A percentile compares a stretch with the other conserved stretches of the same genome.
These are phyloP conservation scores for Venustampulla echinocandica DNA, from an alignment of 495 filamentous ascomycete genomes.

Conservation along the genomic window DNA sequence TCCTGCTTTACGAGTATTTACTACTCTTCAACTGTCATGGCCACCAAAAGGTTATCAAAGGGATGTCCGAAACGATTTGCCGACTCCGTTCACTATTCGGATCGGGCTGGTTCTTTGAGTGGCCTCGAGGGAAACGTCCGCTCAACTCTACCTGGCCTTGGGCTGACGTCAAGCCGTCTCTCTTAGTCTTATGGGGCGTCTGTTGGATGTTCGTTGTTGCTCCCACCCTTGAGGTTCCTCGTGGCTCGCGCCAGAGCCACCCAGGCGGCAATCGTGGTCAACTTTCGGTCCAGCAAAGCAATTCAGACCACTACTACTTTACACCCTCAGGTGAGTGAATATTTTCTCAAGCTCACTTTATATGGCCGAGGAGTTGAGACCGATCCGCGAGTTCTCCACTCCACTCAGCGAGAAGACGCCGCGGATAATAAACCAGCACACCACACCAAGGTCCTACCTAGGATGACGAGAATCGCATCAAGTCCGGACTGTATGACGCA, in stretches of 20 bases:
- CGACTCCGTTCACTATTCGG: slow-evolving; percentile 4
- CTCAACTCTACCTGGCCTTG: slow-evolving; percentile 22
- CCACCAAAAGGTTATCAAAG: neutral
- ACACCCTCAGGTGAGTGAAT: neutral
- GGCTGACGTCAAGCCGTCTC: slow-evolving; percentile 14
- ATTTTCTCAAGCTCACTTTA: neutral
- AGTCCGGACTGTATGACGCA: too few species aligned
- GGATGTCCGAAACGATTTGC: neutral
- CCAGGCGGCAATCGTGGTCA: neutral
- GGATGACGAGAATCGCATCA: too few species aligned
- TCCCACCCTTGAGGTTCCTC: neutral
- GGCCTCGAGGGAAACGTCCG: slow-evolving; percentile 8
- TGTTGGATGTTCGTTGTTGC: slow-evolving; percentile 20
- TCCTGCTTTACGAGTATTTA: neutral
- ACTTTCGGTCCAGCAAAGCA: neutral
- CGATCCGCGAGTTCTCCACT: too few species aligned
- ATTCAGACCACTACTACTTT: neutral
- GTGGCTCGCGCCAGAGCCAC: neutral
- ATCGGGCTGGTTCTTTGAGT: slow-evolving; percentile 19
- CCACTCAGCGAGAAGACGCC: too few species aligned
- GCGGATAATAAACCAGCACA: too few species aligned
- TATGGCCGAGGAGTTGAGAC: too few species aligned
- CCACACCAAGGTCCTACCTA: too few species aligned
- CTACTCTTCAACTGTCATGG: neutral
- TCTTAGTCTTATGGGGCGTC: slow-evolving; percentile 14